These are phyloP conservation scores for Dactylis glomerata DNA, from an alignment of 176 grass and related monocot species.

Conservation along the genomic window DNA sequence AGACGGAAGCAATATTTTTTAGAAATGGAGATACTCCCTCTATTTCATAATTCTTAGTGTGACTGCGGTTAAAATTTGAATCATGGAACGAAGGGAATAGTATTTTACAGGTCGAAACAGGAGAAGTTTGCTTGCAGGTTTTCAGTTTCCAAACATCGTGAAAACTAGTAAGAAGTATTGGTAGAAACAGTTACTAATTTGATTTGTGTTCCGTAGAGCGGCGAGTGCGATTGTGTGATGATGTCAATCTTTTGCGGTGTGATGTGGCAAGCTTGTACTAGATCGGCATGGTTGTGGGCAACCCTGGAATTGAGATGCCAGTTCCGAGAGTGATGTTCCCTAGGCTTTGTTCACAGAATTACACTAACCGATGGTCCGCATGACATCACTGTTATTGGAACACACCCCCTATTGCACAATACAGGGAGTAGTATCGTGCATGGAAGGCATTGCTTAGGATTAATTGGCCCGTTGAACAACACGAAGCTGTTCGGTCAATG, in stretches of 20 bases:
- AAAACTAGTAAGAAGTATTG: too few relatives aligned
- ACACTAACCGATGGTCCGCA: not conserved
- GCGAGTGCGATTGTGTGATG: not conserved
- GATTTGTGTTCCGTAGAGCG: not conserved
- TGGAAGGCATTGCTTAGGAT: not conserved
- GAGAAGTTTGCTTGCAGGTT: not conserved
- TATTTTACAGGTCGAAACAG: not conserved
- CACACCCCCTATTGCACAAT: not conserved
- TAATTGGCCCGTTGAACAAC: conserved; percentile 15
- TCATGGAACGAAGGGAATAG: too few relatives aligned
- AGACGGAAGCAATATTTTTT: too few relatives aligned
- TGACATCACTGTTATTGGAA: not conserved
- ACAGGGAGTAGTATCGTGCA: not conserved
- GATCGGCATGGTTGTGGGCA: not conserved
- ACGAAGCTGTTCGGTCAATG: conserved; percentile 28
- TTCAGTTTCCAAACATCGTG: not conserved
- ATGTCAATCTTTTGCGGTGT: not conserved
- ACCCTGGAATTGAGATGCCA: conserved; percentile 15
- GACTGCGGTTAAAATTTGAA: too few relatives aligned
- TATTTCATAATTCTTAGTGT: too few relatives aligned
- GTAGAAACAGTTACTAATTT: too few relatives aligned
- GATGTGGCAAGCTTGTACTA: not conserved
- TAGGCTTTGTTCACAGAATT: conserved; percentile 1
- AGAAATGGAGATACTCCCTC: too few relatives aligned
- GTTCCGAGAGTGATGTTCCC: conserved; percentile 37